A percentile compares a stretch with the other conserved stretches of the same genome.
Evolutionary conservation across 345 rosid genomes (phyloP).

Genomic region (Noccaea caerulescens): DNA sequence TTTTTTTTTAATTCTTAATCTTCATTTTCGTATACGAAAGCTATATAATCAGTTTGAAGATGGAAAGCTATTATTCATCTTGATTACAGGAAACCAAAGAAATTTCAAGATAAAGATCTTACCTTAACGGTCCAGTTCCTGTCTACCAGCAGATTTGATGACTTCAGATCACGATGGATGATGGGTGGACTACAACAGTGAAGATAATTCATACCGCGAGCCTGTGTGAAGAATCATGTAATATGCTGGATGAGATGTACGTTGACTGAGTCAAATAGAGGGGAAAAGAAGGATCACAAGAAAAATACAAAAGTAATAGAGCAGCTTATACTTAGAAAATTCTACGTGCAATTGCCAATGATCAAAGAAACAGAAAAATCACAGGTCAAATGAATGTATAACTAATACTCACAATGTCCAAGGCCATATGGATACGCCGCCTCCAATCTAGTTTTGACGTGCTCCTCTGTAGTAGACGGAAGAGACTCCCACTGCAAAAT

Average conservation of each 20-base stretch:
- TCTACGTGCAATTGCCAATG: conserved; percentile 5
- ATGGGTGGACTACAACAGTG: conserved; percentile 89
- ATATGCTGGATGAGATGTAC: conserved; percentile 32
- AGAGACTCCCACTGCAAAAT: conserved; percentile 85
- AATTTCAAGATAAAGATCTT: conserved; percentile 27
- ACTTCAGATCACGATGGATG: conserved; percentile 98
- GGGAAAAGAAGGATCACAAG: conserved; percentile 24
- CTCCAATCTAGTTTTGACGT: conserved; percentile 88
- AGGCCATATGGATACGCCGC: conserved; percentile 81
- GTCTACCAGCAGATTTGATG: conserved; percentile 95
- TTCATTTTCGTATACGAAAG: not conserved
- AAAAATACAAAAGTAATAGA: conserved; percentile 23
- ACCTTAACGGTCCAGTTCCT: conserved; percentile 97
- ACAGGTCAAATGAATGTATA: conserved; percentile 4
- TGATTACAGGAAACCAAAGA: not conserved
- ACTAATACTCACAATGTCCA: conserved; percentile 75
- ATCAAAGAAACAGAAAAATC: not conserved
- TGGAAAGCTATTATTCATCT: conserved; percentile 16
- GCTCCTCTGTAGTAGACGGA: conserved; percentile 79
- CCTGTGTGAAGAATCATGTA: conserved; percentile 56
- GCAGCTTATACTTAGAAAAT: conserved; percentile 5
- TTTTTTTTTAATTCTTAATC: not conserved
- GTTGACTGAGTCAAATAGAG: conserved; percentile 8
- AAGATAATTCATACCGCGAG: conserved; percentile 96
- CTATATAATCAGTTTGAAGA: conserved; percentile 1